Base-by-base conservation (phyloP, 495 filamentous ascomycete genomes). In the Aspergillus conjunctus region DNA sequence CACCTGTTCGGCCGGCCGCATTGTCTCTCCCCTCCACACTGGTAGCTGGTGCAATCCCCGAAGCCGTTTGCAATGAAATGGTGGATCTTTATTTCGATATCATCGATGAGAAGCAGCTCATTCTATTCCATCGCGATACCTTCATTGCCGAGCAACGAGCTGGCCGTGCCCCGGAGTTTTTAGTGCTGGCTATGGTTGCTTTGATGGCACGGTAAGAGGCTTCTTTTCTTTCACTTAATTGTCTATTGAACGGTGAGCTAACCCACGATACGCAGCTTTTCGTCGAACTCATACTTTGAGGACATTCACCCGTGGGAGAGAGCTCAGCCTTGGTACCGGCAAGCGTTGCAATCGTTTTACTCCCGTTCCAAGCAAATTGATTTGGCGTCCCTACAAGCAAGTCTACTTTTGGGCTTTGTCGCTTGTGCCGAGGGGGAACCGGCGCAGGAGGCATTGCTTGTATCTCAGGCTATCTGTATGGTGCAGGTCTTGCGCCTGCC, bases 401-500 rank as follows among this genome's bases (percentile, higher is more conserved):
- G 22, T 26, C 26, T 56, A 18, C 31, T 56, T 8, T 32, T 56
- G 5, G 44, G 41, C 11, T 48, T 48, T 18, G 54, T 48, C 8
- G 54, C 54, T 12, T 46, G 22, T 20, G 54, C 20, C 4, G 54
- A 56, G 17, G 54, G 54, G 6, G 54, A 56, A 8, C 43, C 43
- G 14, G 54, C 41, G 1, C 54, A 56, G 26, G 54, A 56, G 43
- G 54, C 54, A 15, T 21, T 56, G 26, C 26, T 56, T 11, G 43
- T 45, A 7, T 48, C 54, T n/a, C 54, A 56, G 18, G 54, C 54
- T 2, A 48, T 56, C 9, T 56, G 54, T 34, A 56, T 56, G 54
- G 43, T 56, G 8, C 54, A 45, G 8, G 45, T 56, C 21, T 20
- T 56, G 41, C 54, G 26, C 22, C 18, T 56, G 21, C 54, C 54